Evolutionary conservation across 345 rosid genomes (phyloP).

Genomic region (Populus davidiana): DNA sequence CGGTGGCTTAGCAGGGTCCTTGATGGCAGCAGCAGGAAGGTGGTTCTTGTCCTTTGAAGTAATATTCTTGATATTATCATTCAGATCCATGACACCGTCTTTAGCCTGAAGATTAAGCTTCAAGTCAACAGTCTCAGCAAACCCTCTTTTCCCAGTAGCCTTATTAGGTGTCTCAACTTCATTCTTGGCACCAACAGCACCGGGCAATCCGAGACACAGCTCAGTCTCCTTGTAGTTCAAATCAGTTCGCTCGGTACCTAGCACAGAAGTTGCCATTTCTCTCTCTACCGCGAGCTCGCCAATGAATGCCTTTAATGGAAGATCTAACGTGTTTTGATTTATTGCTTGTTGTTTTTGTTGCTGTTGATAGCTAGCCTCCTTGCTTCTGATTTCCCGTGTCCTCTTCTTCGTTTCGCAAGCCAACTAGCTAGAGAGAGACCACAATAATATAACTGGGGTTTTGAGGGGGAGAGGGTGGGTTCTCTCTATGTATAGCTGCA

Average conservation of each 20-base stretch:
- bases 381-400: background rate
- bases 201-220: conserved; percentile 73
- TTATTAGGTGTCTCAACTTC: conserved; percentile 33
- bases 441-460: conserved; percentile 39
- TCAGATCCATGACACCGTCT: conserved; percentile 39
- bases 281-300: conserved; percentile 19
- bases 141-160: conserved; percentile 65
- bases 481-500: conserved; percentile 25
- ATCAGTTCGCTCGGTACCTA: conserved; percentile 22
- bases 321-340: background rate
- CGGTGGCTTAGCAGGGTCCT: conserved; percentile 64
- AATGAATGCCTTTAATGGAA: background rate
- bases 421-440: conserved; percentile 17
- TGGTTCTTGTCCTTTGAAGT: conserved; percentile 38
- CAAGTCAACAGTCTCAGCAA: conserved; percentile 66
- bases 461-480: background rate
- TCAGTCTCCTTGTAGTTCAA: conserved; percentile 62
- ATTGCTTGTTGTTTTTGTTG: conserved; percentile 7
- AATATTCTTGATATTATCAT: conserved; percentile 24
- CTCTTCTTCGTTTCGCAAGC: conserved; percentile 15
- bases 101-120: conserved; percentile 59
- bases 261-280: conserved; percentile 25
- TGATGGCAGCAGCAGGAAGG: conserved; percentile 29
- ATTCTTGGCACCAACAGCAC: conserved; percentile 37
- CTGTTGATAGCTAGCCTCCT: conserved; percentile 12